Evolutionary conservation across 1,284 basidiomycete genomes (phyloP).

Genomic region (Ganoderma meredithae): DNA sequence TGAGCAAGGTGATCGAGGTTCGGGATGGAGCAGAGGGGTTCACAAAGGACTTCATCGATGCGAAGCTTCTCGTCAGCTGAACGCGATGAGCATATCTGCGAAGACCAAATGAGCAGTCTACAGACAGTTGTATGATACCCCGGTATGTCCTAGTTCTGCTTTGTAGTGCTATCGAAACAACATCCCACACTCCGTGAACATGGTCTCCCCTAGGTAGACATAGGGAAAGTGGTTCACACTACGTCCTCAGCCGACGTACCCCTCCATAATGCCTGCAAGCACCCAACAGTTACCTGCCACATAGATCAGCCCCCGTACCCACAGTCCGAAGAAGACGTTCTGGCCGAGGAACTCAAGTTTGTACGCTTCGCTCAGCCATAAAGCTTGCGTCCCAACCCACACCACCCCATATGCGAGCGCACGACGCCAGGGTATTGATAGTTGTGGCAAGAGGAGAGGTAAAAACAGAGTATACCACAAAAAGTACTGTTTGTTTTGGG

Average conservation of each 20-base stretch:
- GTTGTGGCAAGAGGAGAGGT: constrained; percentile 79
- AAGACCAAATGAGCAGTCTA: constrained; percentile 2
- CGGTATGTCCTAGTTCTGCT: constrained; percentile 17
- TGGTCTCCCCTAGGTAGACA: too few relatives aligned
- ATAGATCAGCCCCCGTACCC: constrained; percentile 81
- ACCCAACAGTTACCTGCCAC: constrained; percentile 82
- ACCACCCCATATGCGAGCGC: constrained; percentile 54
- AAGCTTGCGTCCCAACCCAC: constrained; percentile 83
- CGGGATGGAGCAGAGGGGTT: constrained; percentile 83
- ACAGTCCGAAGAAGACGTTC: constrained; percentile 76
- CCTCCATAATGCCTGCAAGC: constrained; percentile 66
- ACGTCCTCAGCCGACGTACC: constrained; percentile 43
- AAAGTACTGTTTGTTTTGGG: constrained; percentile 77
- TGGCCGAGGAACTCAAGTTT: constrained; percentile 87
- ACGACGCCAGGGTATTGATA: constrained; percentile 58
- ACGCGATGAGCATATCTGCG: background rate
- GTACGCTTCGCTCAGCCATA: constrained; percentile 90
- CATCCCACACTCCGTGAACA: background rate
- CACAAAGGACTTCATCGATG: constrained; percentile 75
- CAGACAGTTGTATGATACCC: constrained; percentile 24
- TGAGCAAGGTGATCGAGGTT: constrained; percentile 81
- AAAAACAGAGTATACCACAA: constrained; percentile 96
- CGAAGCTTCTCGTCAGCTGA: constrained; percentile 54
- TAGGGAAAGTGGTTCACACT: too few relatives aligned
- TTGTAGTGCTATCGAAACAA: constrained; percentile 28